Conservation (phyloP, 768 basidiomycete genomes). For the Kwoniella sp. region DNA sequence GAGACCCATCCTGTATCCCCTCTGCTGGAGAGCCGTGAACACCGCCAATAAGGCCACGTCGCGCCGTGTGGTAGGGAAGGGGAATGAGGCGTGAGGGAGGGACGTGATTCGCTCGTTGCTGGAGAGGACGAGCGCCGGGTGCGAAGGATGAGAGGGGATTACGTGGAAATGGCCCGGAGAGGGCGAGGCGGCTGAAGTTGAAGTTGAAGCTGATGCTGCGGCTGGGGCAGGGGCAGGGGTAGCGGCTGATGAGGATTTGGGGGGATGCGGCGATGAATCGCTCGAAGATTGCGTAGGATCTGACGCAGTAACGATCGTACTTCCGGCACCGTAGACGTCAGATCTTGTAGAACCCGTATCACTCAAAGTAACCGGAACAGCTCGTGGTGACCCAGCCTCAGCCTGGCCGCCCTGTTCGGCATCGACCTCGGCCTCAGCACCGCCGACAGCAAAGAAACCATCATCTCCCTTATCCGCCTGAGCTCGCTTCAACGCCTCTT, state of each 20-base stretch:
- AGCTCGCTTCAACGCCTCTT: slow-evolving; percentile 15
- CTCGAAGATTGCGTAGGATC: no score
- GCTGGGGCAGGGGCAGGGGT: background rate
- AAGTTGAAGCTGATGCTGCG: background rate
- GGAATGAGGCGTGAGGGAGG: slow-evolving; percentile 33
- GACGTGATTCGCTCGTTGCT: slow-evolving; percentile 26
- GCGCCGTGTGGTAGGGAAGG: slow-evolving; percentile 32
- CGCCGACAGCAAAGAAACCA: slow-evolving; percentile 12
- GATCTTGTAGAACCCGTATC: no score
- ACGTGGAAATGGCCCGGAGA: slow-evolving; percentile 30
- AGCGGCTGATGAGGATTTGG: no score
- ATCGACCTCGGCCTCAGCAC: background rate
- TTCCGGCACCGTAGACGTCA: no score
- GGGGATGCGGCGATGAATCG: no score
- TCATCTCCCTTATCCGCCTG: slow-evolving; percentile 2
- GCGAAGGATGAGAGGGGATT: slow-evolving; percentile 38
- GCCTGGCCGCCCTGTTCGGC: no score
- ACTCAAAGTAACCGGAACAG: no score
- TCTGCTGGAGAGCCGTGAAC: slow-evolving; percentile 29
- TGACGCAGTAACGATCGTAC: no score
- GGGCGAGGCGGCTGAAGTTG: slow-evolving; percentile 3
- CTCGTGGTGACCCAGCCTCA: no score
- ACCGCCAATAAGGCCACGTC: slow-evolving; percentile 32
- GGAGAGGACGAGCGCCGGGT: slow-evolving; percentile 12
- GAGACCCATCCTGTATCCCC: slow-evolving; percentile 39